Evolutionary conservation across 352 stramenopile genomes (phyloP), one percentile per base, ranked within the genome.

Genomic region (Phytophthora pistaciae): DNA sequence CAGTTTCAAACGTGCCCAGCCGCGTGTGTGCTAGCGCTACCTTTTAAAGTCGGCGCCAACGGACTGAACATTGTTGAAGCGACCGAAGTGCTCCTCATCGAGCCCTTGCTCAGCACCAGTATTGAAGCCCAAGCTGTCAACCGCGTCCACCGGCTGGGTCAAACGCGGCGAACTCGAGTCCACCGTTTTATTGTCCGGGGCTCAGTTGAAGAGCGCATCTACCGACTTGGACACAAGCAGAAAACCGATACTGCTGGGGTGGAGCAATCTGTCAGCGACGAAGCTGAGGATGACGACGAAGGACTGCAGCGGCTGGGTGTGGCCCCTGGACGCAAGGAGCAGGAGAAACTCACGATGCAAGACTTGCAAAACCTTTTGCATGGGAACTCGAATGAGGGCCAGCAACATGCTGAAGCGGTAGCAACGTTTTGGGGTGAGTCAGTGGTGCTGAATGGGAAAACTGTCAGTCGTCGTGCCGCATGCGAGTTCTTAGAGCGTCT

Each of bases 41-140:
- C 87, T 11, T 93, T 97, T 40, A 97, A 97, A 72, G 80, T 96
- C 31, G 94, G 91, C 23, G 93, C 91, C 2, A 96, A 98, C 64
- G 94, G 95, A 9, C 78, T 98, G n/a, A 98, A 97, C 60, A 74
- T 98, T 2, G 79, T 97, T 7, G 91, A 98, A 52, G 93, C 93
- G n/a, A 97, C 85, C 2, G 91, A 98, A 60, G 85, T 97, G 3
- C 80, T 98, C 59, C 88, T 98, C 31, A 68, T 98, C n/a, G 92
- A 98, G 62, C 93, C 93, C 7, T 72, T 98, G 5, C 68, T 98
- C 50, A 98, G 97, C 68, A 70, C 69, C 20, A 90, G 85, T 38
- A 87, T 98, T 9, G 93, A 98, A 70, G 76, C 74, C 9, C 91
- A 97, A 68, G 91, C 91, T 31, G 95, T 98, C 52, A 96, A 94